phyloP scores from a whole-genome alignment of 75 land plant species.

The Adiantum capillusveneris region DNA sequence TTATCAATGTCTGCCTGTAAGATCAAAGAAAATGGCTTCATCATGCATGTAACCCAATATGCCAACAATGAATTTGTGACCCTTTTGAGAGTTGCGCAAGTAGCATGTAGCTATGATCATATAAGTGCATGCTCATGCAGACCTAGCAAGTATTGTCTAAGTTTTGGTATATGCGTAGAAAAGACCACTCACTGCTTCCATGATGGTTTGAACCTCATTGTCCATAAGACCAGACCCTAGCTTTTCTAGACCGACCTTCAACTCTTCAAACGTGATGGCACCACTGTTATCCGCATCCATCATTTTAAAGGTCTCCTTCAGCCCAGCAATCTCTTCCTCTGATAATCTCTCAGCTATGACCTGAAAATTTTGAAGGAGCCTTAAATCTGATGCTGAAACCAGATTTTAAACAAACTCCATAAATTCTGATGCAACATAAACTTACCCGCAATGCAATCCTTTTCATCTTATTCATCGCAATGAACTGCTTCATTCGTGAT shows the following conservation, averaged over 20 bases:
- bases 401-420: too few species aligned
- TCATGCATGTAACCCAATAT: too few species aligned
- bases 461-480: constrained; percentile 93
- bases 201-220: constrained; percentile 54
- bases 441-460: constrained; percentile 80
- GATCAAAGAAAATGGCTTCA: too few species aligned
- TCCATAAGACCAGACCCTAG: constrained; percentile 66
- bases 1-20: constrained; percentile 66
- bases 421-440: too few species aligned
- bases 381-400: background rate
- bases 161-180: too few species aligned
- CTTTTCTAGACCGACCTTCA: constrained; percentile 59
- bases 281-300: constrained; percentile 83
- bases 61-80: too few species aligned
- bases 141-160: too few species aligned
- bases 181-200: constrained; percentile 55
- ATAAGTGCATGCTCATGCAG: too few species aligned
- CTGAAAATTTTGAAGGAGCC: constrained; percentile 16
- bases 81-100: too few species aligned
- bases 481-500: constrained; percentile 62
- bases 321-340: constrained; percentile 84
- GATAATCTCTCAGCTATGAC: constrained; percentile 72
- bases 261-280: constrained; percentile 73
- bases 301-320: constrained; percentile 67
- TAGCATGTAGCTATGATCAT: too few species aligned